phyloP scores from a whole-genome alignment of 2,329 filamentous ascomycete species.

The Colletotrichum noveboracense region DNA sequence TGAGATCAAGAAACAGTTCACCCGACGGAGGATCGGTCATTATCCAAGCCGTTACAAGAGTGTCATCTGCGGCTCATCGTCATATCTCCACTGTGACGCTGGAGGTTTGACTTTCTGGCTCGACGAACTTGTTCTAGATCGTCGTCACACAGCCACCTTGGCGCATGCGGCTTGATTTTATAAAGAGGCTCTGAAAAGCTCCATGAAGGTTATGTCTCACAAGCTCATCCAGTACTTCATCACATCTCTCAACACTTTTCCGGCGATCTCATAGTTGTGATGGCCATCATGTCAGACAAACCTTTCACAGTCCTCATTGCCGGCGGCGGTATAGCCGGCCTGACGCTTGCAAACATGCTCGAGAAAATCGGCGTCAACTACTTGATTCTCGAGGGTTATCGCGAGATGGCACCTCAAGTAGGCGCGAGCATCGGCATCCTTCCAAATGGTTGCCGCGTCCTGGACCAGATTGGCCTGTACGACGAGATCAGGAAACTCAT shows the following conservation, averaged over 20 bases:
- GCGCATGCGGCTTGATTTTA: background rate
- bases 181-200: background rate
- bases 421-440: constrained; percentile 53
- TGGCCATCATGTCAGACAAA: background rate
- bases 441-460: constrained; percentile 45
- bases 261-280: background rate
- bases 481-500: constrained; percentile 21
- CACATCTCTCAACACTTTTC: background rate
- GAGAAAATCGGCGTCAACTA: constrained; percentile 51
- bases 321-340: background rate
- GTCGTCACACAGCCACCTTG: background rate
- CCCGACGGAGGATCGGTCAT: background rate
- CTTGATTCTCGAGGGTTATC: constrained; percentile 48
- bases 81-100: background rate
- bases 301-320: background rate
- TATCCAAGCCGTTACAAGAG: background rate
- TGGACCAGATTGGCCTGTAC: constrained; percentile 53
- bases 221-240: background rate
- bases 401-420: constrained; percentile 44
- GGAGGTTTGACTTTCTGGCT: background rate
- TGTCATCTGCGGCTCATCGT: background rate
- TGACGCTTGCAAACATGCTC: constrained; percentile 37
- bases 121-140: background rate
- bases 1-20: background rate
- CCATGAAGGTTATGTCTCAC: background rate